Evolutionary conservation across 148 eudicot genomes (phyloP), one percentile per base, ranked within the genome.

Genomic region (Simmondsia chinensis): DNA sequence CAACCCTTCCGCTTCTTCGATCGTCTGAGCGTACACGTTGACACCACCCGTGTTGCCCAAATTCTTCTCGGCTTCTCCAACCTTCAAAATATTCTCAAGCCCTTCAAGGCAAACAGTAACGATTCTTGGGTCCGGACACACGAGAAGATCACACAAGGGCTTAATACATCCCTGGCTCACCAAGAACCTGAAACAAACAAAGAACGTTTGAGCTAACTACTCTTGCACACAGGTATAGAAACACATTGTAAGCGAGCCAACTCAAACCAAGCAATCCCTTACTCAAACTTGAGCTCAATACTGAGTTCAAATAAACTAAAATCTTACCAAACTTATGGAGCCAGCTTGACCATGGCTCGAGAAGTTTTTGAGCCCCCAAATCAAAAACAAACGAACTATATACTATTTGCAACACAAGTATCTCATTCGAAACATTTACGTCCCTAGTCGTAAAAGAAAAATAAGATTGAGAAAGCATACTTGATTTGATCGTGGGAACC

Each of bases 91-190:
- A 42, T 87, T 87, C 46, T 87, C 96, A 48, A 87, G 85, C 41
- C 96, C 96, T 76, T 82, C 96, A 69, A 87, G 65, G 71, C 87
- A 76, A 16, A 87, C 94, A 1, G 85, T 79, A 57, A 82, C 75
- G 20, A 87, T 74, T 58, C 96, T 76, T 20, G 96, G 93, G 34
- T 87, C 96, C 34, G 93, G 84, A 30, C 87, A 74, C 51, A 70
- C 64, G 36, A 87, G 63, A 38, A 87, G 83, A 63, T 87, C 96
- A 38, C 96, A 82, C 37, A 82, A 36, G 10, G 96, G 96, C 59
- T 87, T 79, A 50, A 87, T 72, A 45, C 94, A 82, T 37, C 94
- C 96, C 37, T 79, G 73, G 46, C 53, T 57, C 25, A 69, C 96
- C 69, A 87, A 59, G 46, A 51, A 87, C 73, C 96, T 87, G 56